Conservation (phyloP, 1,284 basidiomycete genomes). For the Trametes sp. region DNA sequence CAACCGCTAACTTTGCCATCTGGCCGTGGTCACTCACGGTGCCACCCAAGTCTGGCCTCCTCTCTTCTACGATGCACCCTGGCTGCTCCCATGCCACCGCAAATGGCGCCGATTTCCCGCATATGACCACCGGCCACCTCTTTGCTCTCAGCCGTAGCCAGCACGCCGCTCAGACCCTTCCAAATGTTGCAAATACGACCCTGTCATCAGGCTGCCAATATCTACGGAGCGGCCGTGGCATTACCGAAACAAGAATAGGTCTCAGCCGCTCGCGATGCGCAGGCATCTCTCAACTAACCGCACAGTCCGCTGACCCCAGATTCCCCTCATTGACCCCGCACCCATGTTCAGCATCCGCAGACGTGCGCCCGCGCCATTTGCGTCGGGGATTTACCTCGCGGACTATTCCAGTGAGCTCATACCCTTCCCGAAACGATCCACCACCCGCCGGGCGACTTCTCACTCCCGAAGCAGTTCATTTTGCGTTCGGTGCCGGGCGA, state of each 20-base stretch:
- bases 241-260: slow-evolving; percentile 21
- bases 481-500: slow-evolving; percentile 23
- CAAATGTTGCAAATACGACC: slow-evolving; percentile 8
- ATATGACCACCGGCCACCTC: background rate
- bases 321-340: background rate
- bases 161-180: slow-evolving; percentile 8
- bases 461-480: slow-evolving; percentile 22
- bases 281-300: slow-evolving; percentile 4
- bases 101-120: slow-evolving; percentile 3
- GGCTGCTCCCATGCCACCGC: background rate
- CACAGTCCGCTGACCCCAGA: background rate
- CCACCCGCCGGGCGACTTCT: background rate
- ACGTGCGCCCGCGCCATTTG: background rate
- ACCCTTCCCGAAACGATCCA: background rate
- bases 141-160: slow-evolving; percentile 3
- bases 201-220: background rate
- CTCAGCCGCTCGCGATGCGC: background rate
- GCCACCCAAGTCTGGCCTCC: slow-evolving; percentile 1
- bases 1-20: slow-evolving; percentile 11
- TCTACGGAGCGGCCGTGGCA: slow-evolving; percentile 2
- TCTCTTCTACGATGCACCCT: background rate
- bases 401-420: slow-evolving; percentile 9
- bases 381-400: slow-evolving; percentile 11
- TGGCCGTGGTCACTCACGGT: background rate
- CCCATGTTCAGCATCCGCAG: background rate